These are phyloP conservation scores for Stagonosporopsis vannaccii DNA, from an alignment of 2,329 filamentous ascomycete genomes.

Conservation along the genomic window DNA sequence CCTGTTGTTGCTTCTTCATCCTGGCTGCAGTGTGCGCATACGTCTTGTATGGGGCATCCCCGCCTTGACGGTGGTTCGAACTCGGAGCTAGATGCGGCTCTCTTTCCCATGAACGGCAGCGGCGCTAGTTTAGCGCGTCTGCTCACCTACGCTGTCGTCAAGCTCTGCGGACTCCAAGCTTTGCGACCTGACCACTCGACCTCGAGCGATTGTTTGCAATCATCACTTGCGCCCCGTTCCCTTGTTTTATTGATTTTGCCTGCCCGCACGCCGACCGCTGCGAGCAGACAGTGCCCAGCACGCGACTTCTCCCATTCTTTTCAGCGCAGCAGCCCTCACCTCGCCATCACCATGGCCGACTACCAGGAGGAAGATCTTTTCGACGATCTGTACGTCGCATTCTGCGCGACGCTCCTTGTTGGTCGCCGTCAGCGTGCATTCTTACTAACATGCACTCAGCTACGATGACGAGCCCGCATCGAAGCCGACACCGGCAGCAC, in stretches of 20 bases:
- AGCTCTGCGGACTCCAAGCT: slow-evolving; percentile 13
- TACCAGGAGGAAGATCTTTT: slow-evolving; percentile 90
- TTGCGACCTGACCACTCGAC: slow-evolving; percentile 3
- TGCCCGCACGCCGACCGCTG: not conserved
- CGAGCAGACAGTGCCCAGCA: not conserved
- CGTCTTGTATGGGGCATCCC: slow-evolving; percentile 32
- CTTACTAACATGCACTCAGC: slow-evolving; percentile 39
- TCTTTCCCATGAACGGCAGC: slow-evolving; percentile 4
- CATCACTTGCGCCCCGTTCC: not conserved
- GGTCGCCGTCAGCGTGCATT: not conserved
- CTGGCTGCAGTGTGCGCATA: slow-evolving; percentile 46
- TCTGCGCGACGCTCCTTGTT: slow-evolving; percentile 5
- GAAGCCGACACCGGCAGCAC: slow-evolving; percentile 35
- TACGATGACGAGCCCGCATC: slow-evolving; percentile 51
- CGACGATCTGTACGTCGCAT: slow-evolving; percentile 80
- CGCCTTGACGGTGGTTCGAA: slow-evolving; percentile 11
- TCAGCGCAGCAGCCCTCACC: not conserved
- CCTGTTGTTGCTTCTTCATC: slow-evolving; percentile 53
- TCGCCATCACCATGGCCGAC: slow-evolving; percentile 60
- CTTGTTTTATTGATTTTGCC: not conserved
- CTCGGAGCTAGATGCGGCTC: slow-evolving; percentile 13
- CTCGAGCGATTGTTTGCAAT: slow-evolving; percentile 1
- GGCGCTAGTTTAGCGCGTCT: slow-evolving; percentile 8
- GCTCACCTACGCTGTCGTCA: slow-evolving; percentile 11
- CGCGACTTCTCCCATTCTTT: slow-evolving; percentile 5